Base-by-base conservation (phyloP, 257 asterid species). In the Dorcoceras hygrometricum region DNA sequence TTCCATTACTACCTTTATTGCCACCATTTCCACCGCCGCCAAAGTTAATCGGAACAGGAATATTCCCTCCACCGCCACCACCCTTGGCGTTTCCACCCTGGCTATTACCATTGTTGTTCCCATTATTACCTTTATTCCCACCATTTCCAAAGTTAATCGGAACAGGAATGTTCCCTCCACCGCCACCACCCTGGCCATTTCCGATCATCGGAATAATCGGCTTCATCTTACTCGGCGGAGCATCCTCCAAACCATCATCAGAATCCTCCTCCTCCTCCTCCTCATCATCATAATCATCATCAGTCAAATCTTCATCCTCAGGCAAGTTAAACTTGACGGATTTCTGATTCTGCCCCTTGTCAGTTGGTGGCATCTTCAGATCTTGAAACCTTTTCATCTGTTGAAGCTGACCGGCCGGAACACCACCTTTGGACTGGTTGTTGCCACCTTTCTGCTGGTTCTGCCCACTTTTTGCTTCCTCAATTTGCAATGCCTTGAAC, bases 401-500 rank as follows among this genome's bases (percentile, higher is more conserved):
- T 43, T 77, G 88, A 6, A 71, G 78, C 71, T 77, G 81, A 34
- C 54, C 76, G 6, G 18, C 83, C 62, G 11, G 60, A 75, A 4
- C 60, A 39, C 66, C 79, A 39, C 69, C 84, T 54, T 79, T 73
- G 0, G 53, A 66, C 78, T 76, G 83, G 75, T 55, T 46, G 24
- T 48, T 71, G 22, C 66, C 74, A 22, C 75, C 80, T 18, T 78
- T 82, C 73, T 77, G 80, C 73, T 77, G 80, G 22, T 61, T 77
- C 50, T 76, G 83, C 7, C 69, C 76, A 65, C 81, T 79, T 73
- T 84, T 82, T 7, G 82, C 86, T 31, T 66, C 65, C 67, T 80
- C 89, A 69, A 87, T 79, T 54, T 89, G 88, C 71, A 84, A 77
- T 31, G 85, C 84, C 83, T 86, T 90, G 39, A 80, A 22, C 71